Conservation (phyloP, 2,329 filamentous ascomycete species). For the Hypoxylon sp. region DNA sequence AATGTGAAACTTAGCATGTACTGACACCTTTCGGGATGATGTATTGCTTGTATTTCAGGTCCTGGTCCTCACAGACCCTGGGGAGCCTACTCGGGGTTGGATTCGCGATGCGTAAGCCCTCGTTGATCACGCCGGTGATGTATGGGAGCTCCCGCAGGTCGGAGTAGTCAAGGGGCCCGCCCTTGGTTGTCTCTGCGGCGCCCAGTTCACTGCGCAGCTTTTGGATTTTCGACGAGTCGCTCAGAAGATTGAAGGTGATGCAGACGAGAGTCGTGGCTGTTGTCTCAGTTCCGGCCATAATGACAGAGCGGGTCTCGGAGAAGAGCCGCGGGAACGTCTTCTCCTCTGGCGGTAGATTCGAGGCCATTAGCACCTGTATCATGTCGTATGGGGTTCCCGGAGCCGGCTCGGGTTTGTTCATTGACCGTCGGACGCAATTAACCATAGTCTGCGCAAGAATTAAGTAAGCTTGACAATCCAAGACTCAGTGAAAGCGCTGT, state of each 20-base stretch:
- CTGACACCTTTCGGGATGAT: constrained; percentile 45
- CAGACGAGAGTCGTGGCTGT: constrained; percentile 46
- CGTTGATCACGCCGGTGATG: constrained; percentile 48
- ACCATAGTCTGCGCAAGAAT: constrained; percentile 42
- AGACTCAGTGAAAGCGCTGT: too few species aligned
- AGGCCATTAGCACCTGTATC: constrained; percentile 46
- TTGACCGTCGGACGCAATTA: constrained; percentile 44
- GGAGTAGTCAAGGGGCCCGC: constrained; percentile 35
- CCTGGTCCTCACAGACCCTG: constrained; percentile 46
- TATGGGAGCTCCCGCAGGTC: constrained; percentile 47
- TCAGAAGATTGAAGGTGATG: constrained; percentile 44
- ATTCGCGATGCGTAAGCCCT: constrained; percentile 47
- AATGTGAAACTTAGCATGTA: not conserved
- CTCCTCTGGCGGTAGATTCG: constrained; percentile 43
- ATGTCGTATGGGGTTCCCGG: constrained; percentile 44
- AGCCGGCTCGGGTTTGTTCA: constrained; percentile 47
- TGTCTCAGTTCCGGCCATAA: constrained; percentile 50
- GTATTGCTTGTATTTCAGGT: constrained; percentile 41
- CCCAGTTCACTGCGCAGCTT: constrained; percentile 38
- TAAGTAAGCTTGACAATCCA: not conserved
- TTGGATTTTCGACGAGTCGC: constrained; percentile 37
- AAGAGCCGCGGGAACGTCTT: constrained; percentile 50
- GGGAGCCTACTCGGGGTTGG: constrained; percentile 47
- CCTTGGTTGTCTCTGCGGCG: constrained; percentile 40
- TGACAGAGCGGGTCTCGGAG: constrained; percentile 48